Evolutionary conservation across 352 stramenopile species (phyloP).

Genomic region (Phytophthora syringae): DNA sequence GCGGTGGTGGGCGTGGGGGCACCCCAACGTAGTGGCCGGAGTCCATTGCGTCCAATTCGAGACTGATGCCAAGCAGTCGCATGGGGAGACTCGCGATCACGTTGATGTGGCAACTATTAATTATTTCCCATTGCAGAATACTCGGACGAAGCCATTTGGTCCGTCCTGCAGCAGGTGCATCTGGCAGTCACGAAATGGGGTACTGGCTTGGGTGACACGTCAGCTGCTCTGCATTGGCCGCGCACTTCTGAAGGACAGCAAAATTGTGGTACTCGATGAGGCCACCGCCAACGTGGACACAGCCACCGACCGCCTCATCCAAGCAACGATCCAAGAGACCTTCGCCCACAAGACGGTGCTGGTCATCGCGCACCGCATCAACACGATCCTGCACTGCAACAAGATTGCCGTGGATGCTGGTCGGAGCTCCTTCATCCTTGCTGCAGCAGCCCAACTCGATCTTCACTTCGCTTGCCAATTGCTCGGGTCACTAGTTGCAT

Average conservation of each 20-base stretch:
- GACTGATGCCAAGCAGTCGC: conserved; percentile 19
- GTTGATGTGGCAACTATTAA: conserved; percentile 23
- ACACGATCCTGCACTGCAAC: conserved; percentile 31
- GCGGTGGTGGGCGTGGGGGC: conserved; percentile 15
- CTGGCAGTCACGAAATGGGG: conserved; percentile 24
- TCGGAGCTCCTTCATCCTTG: not conserved
- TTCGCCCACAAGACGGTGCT: conserved; percentile 90
- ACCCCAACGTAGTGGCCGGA: conserved; percentile 14
- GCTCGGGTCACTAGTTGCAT: too few relatives aligned
- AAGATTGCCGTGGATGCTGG: conserved; percentile 30
- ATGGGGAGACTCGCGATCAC: not conserved
- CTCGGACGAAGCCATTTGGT: conserved; percentile 68
- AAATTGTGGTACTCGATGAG: too few relatives aligned
- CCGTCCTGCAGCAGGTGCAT: conserved; percentile 44
- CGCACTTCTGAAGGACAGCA: too few relatives aligned
- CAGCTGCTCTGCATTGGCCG: too few relatives aligned
- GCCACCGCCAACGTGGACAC: too few relatives aligned
- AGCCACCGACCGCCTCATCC: too few relatives aligned
- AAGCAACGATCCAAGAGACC: conserved; percentile 33
- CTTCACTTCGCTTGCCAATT: conserved; percentile 13
- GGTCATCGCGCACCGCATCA: conserved; percentile 33
- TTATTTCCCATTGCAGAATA: too few relatives aligned
- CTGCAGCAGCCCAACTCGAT: conserved; percentile 13
- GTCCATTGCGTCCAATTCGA: conserved; percentile 24
- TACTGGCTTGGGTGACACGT: too few relatives aligned